phyloP scores from a whole-genome alignment of 2,329 filamentous ascomycete genomes.

The Eurotiales sp. region DNA sequence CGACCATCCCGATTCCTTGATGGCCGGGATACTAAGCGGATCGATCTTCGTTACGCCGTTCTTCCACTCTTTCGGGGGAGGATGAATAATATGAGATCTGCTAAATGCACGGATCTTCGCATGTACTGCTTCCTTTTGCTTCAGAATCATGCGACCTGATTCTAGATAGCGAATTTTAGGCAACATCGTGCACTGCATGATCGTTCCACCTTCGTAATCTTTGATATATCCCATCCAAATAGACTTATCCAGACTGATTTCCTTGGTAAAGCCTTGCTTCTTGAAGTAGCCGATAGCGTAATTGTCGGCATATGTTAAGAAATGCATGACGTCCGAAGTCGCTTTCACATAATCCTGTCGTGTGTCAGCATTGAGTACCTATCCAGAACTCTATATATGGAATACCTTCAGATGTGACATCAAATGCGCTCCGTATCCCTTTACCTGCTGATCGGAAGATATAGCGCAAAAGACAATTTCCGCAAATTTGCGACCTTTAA shows the following conservation, averaged over 20 bases:
- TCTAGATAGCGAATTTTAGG: constrained; percentile 93
- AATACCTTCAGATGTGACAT: constrained; percentile 98
- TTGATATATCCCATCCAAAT: constrained; percentile 99
- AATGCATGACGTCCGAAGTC: constrained; percentile 96
- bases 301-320: constrained; percentile 97
- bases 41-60: constrained; percentile 72
- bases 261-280: constrained; percentile 98
- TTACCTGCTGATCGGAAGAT: constrained; percentile 95
- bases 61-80: constrained; percentile 81
- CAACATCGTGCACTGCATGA: constrained; percentile 99
- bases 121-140: constrained; percentile 93
- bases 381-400: no score
- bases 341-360: constrained; percentile 84
- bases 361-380: constrained; percentile 4
- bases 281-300: constrained; percentile 99
- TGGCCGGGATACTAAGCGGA: constrained; percentile 79
- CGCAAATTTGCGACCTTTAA: constrained; percentile 86
- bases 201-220: constrained; percentile 96
- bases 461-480: constrained; percentile 99
- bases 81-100: constrained; percentile 81
- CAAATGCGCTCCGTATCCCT: constrained; percentile 94
- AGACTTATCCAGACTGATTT: constrained; percentile 84
- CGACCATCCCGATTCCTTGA: constrained; percentile 90
- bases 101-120: constrained; percentile 92
- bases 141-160: constrained; percentile 85